These are phyloP conservation scores for Oryza rufipogon DNA, from an alignment of 176 grass and related monocot genomes.

Conservation along the genomic window DNA sequence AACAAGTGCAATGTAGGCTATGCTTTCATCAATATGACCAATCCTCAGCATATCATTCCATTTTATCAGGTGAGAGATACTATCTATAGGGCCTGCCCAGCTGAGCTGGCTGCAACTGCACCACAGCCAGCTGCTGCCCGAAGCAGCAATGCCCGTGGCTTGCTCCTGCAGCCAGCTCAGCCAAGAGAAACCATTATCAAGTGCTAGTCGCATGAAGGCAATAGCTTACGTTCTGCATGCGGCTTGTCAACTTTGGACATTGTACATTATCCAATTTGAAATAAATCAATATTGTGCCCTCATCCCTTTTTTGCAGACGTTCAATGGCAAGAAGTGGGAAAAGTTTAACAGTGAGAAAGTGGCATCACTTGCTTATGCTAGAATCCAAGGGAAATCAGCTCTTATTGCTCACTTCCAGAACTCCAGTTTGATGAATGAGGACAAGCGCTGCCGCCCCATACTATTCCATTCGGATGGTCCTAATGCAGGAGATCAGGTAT, in stretches of 20 bases:
- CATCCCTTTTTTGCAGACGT: conserved; percentile 58
- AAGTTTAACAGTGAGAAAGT: conserved; percentile 99
- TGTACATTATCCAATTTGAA: conserved; percentile 25
- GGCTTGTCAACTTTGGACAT: conserved; percentile 21
- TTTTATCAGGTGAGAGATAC: conserved; percentile 81
- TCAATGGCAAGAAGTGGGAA: conserved; percentile 98
- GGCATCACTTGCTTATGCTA: conserved; percentile 94
- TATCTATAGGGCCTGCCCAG: background rate
- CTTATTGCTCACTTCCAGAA: conserved; percentile 96
- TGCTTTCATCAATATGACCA: conserved; percentile 96
- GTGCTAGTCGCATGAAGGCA: background rate
- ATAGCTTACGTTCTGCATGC: background rate
- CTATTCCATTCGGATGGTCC: conserved; percentile 96
- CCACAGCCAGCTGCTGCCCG: too few relatives aligned
- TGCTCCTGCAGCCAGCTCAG: too few relatives aligned
- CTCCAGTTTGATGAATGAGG: conserved; percentile 98
- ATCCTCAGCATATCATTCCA: conserved; percentile 75
- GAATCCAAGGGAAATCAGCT: conserved; percentile 85
- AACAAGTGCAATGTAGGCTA: conserved; percentile 99
- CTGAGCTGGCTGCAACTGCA: too few relatives aligned
- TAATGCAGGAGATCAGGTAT: conserved; percentile 96
- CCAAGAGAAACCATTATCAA: background rate
- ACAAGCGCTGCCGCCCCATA: conserved; percentile 94
- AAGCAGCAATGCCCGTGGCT: too few relatives aligned
- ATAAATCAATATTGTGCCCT: conserved; percentile 31